Conservation (phyloP, 139 green algal genomes). For the Microglena sp. region DNA sequence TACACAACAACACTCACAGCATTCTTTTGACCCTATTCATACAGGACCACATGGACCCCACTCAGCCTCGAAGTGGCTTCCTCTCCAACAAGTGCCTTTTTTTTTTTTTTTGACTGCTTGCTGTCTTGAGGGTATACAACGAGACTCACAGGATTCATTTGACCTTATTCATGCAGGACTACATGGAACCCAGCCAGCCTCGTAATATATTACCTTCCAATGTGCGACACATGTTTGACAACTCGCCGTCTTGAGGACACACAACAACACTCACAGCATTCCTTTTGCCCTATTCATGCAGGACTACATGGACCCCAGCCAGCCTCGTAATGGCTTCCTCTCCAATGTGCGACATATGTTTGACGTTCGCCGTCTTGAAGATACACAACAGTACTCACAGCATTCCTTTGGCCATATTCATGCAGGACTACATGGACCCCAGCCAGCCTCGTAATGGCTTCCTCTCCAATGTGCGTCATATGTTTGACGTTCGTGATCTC, state of each 20-base stretch:
- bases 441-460: constrained; percentile 42
- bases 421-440: constrained; percentile 61
- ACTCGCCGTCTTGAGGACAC: neutral
- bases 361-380: neutral
- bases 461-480: constrained; percentile 61
- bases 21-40: neutral
- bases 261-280: neutral
- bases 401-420: neutral
- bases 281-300: neutral
- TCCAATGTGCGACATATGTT: constrained; percentile 37
- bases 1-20: neutral
- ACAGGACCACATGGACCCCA: constrained; percentile 21
- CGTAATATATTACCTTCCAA: no score
- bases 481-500: constrained; percentile 80
- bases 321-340: constrained; percentile 48
- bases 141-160: neutral
- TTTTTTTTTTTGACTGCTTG: no score
- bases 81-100: constrained; percentile 43
- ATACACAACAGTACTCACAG: neutral
- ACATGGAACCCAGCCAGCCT: no score
- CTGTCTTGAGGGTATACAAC: neutral
- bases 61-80: constrained; percentile 42
- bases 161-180: no score
- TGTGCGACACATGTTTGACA: neutral
- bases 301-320: constrained; percentile 20